Evolutionary conservation across 2,329 filamentous ascomycete species (phyloP), one percentile per base, ranked within the genome.

Genomic region (Fusarium hainanense): DNA sequence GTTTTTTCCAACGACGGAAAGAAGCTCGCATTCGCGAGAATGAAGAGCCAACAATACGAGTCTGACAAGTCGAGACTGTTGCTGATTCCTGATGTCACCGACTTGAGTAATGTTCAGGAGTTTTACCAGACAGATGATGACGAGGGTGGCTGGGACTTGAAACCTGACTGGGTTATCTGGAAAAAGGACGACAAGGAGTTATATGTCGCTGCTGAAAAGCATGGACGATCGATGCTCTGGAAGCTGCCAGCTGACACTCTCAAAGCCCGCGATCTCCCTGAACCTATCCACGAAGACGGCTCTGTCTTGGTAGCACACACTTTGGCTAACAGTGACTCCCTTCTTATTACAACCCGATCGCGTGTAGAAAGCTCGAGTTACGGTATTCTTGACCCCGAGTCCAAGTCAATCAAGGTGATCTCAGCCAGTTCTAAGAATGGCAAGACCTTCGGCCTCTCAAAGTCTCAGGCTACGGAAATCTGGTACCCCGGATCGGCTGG

Each of bases 31-130:
- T 97, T 97, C 77, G 84, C 93, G 30, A 89, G 92, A 66, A 97
- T 97, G 94, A 86, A 87, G 68, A 86, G 86, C 58, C 85, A 88
- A 54, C 89, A 91, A 63, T 97, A 97, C 77, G 94, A 98, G 79
- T 88, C 91, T 18, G 93, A 97, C 81, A 81, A 82, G 70, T 86
- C 90, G 46, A 86, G 89, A 46, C 81, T 93, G 6, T 80, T 94
- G 66, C 80, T 93, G 4, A 78, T 93, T 9, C 85, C 88, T 2
- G 85, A 93, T 71, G 81, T 92, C 50, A 78, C 77, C 16, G 85
- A 89, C 63, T 79, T 89, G 12, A 82, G 82, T 63, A 85, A 86
- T 62, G 85, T 89, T 14, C 83, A 88, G 66, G 88, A 90, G 72
- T 89, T 90, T 64, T 91, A 88, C 73, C 81, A 85, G 62, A 88